A percentile compares a stretch with the other conserved stretches of the same genome.
phyloP scores from a whole-genome alignment of 208 protist genomes.

The Acanthamoeba culbertsoni region DNA sequence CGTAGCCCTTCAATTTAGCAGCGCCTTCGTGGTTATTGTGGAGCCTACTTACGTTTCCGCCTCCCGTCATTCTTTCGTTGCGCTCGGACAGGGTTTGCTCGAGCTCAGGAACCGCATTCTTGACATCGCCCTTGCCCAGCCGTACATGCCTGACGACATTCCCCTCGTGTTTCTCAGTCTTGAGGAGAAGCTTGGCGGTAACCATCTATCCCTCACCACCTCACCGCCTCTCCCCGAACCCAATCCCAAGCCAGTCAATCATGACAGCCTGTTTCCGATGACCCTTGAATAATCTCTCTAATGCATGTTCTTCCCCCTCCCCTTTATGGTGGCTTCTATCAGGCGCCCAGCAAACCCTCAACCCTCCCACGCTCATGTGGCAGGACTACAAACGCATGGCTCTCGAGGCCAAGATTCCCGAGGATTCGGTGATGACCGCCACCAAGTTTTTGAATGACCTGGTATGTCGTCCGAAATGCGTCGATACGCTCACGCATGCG shows the following conservation, averaged over 20 bases:
- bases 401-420: conserved; percentile 16
- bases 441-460: conserved; percentile 52
- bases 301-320: neutral
- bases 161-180: neutral
- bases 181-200: conserved; percentile 9
- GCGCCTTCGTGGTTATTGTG: too few species aligned
- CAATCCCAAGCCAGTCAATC: too few species aligned
- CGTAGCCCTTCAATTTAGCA: neutral
- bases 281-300: too few species aligned
- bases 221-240: too few species aligned
- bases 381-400: conserved; percentile 14
- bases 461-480: neutral
- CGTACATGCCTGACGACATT: conserved; percentile 53
- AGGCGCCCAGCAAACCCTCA: conserved; percentile 34
- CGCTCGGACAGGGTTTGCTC: neutral
- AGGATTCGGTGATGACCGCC: neutral
- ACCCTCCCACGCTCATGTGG: conserved; percentile 28
- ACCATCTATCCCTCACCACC: neutral
- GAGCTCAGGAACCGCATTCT: conserved; percentile 31
- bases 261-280: too few species aligned
- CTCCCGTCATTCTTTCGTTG: neutral
- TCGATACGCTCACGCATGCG: too few species aligned
- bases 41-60: neutral
- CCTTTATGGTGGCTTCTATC: neutral
- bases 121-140: conserved; percentile 44